A percentile compares a stretch with the other conserved stretches of the same genome.
Evolutionary conservation across 306 rosid genomes (phyloP).

Genomic region (Lathyrus sativus): DNA sequence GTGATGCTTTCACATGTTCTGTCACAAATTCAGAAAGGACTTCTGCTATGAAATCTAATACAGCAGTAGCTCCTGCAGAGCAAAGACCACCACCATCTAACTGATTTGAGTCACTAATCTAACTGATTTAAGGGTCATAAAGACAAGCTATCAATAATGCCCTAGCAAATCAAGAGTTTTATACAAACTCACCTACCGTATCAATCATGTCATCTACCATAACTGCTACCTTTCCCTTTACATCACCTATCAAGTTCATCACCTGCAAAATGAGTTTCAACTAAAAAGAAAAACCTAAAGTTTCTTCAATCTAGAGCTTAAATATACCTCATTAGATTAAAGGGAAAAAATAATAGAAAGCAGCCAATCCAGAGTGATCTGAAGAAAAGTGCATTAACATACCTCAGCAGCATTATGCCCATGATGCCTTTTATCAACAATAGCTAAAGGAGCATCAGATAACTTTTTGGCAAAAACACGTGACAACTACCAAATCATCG

Average conservation of each 20-base stretch:
- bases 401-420: constrained; percentile 95
- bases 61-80: constrained; percentile 94
- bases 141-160: constrained; percentile 17
- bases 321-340: constrained; percentile 20
- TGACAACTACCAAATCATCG: constrained; percentile 92
- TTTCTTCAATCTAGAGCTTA: constrained; percentile 3
- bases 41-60: constrained; percentile 94
- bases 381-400: constrained; percentile 29
- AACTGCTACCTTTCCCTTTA: constrained; percentile 90
- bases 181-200: constrained; percentile 74
- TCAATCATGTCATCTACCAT: constrained; percentile 99
- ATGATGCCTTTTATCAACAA: constrained; percentile 95
- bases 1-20: constrained; percentile 86
- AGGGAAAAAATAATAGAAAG: constrained; percentile 16
- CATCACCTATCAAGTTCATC: constrained; percentile 95
- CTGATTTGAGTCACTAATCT: too few species aligned
- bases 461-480: constrained; percentile 95
- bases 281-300: constrained; percentile 29
- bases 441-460: constrained; percentile 98
- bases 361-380: constrained; percentile 13
- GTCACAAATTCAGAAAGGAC: constrained; percentile 93
- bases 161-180: constrained; percentile 10
- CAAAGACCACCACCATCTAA: constrained; percentile 99
- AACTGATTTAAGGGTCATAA: constrained; percentile 17
- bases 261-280: constrained; percentile 60